Evolutionary conservation across 1,139 yeast genomes (phyloP), one percentile per base, ranked within the genome.

Genomic region (Geotrichum phurueaensis): DNA sequence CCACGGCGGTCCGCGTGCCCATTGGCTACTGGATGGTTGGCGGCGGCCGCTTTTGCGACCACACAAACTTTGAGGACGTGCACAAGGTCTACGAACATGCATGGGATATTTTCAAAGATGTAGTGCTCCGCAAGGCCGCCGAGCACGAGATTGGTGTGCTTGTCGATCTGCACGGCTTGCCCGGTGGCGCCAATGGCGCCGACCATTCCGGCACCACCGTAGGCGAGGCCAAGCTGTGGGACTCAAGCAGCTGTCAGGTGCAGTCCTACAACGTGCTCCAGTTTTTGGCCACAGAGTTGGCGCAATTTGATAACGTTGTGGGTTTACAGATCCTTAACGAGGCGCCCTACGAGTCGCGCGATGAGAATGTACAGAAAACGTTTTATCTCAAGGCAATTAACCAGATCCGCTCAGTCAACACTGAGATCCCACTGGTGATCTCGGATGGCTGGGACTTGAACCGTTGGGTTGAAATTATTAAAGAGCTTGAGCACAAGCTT

Each of bases 391-490:
- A 82, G 22, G 96, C 96, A 0, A 75, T 85, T 50, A 77, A 79
- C 51, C 80, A 81, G 60, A 85, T 92, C 54, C 79, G 95, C 51
- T 72, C 75, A 29, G 76, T 78, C 12, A 87, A 89, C 68, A 60
- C 71, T 0, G 75, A 75, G 3, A 73, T 90, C 33, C 97, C 97
- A 0, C 78, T 94, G 9, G 76, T 88, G 20, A 87, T 94, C 57
- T 89, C 97, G 1, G 98, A 94, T 71, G 96, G 96, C 2, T 94
- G 98, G 98, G 86, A 91, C 85, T 81, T 95, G 3, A 82, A 82
- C 63, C 89, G 83, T 69, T 89, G 94, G 91, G 85, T 81, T 22
- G 78, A 84, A 60, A 89, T 89, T 86, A 75, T 89, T 5, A 79
- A 78, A 63, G 81, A 80, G 53, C 68, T 74, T 27, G 77, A 78